Evolutionary conservation across 176 grass and related monocot species (phyloP), one percentile per base, ranked within the genome.

Genomic region (Otatea glauca): DNA sequence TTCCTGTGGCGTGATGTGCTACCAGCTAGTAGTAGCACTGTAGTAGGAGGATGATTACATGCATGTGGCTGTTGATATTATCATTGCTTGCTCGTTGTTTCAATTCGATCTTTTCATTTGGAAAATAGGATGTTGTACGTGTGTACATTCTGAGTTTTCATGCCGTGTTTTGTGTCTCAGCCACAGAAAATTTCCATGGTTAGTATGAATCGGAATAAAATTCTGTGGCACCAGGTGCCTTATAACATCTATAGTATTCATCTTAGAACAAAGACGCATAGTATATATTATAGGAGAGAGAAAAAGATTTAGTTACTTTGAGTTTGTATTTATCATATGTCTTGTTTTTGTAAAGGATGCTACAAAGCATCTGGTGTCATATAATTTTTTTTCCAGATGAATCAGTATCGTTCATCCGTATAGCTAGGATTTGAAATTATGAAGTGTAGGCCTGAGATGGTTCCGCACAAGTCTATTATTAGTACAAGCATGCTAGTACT

Each of bases 151-250:
- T 53, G 5, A 53, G 48, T 24, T 44, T n/a, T 44, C 34, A 32
- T 68, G 47, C 21, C 25, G 25, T 67, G 60, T 74, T 74, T 35
- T 5, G n/a, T 25, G 60, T 13, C 60, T 23, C 35, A 80, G 69
- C 54, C 83, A 82, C 88, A 65, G 11, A 75, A 56, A 37, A 1
- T 48, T 82, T 47, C 72, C 72, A 17, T 48, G 71, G 77, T 69
- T 79, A 42, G 59, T 24, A 37, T 37, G 35, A 37, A 37, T 37
- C 35, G 35, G 35, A 4, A 37, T 3, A 37, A 37, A 34, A 34
- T 34, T 34, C 1, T 34, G 2, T 34, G 34, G 34, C 34, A 34
- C 34, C 34, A 34, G 34, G 34, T 2, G 34, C 34, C 34, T n/a
- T 29, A 29, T 29, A 29, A 29, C 29, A 29, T 29, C 29, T 29